Evolutionary conservation across 306 rosid genomes (phyloP).

Genomic region (Rubus idaeus): DNA sequence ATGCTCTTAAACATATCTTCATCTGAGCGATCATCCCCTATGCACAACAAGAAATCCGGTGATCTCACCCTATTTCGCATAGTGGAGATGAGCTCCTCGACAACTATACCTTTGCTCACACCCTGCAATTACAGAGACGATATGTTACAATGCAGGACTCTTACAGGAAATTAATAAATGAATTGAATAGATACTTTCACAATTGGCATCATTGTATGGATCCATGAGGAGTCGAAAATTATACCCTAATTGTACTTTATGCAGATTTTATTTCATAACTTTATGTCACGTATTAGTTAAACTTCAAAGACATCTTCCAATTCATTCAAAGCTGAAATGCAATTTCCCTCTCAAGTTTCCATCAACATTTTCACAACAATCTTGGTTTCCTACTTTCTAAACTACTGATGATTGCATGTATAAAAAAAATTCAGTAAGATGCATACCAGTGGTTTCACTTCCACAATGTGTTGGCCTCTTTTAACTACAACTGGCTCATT

Average conservation of each 20-base stretch:
- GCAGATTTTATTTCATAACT: neutral
- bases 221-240: no score
- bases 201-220: neutral
- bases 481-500: conserved; percentile 75
- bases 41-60: conserved; percentile 70
- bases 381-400: neutral
- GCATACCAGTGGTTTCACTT: conserved; percentile 76
- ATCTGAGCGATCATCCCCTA: conserved; percentile 75
- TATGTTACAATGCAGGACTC: neutral
- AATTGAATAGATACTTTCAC: neutral
- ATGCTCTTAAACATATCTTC: conserved; percentile 72
- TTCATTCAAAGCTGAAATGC: neutral
- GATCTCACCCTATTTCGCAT: conserved; percentile 43
- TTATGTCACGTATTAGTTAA: neutral
- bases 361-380: neutral
- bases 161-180: neutral
- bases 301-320: neutral
- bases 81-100: conserved; percentile 53
- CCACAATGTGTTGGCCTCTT: conserved; percentile 69
- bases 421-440: neutral
- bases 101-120: conserved; percentile 70
- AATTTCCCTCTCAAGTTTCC: neutral
- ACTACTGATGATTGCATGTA: neutral
- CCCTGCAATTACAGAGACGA: conserved; percentile 39
- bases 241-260: neutral